A percentile compares a stretch with the other conserved stretches of the same genome.
Conservation (phyloP, 192 early-diverging fungal species). For the Coemansia sp. region DNA sequence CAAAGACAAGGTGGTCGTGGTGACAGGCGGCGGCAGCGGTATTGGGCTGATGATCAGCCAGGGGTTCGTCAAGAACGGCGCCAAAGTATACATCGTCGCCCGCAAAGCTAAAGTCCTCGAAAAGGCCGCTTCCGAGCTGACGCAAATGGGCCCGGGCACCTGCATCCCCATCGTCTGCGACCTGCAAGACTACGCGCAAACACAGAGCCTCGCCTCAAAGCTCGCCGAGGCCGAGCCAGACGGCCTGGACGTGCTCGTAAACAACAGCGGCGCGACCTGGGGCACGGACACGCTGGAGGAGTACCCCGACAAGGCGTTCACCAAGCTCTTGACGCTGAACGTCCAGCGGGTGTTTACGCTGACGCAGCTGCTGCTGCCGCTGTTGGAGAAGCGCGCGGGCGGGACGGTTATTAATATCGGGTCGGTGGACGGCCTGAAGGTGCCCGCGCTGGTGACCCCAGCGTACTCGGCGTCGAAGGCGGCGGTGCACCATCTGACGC, state of each 20-base stretch:
- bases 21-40: constrained; percentile 74
- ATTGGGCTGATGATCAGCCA: constrained; percentile 58
- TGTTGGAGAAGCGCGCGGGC: constrained; percentile 64
- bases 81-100: constrained; percentile 88
- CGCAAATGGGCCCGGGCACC: constrained; percentile 62
- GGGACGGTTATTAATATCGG: constrained; percentile 98
- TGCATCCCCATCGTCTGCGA: constrained; percentile 76
- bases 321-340: constrained; percentile 84
- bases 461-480: constrained; percentile 82
- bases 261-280: constrained; percentile 75
- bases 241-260: constrained; percentile 78
- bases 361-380: constrained; percentile 70
- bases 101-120: constrained; percentile 66
- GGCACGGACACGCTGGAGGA: constrained; percentile 30
- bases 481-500: constrained; percentile 71
- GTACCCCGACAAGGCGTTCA: constrained; percentile 64
- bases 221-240: constrained; percentile 58
- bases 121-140: constrained; percentile 67
- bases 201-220: constrained; percentile 56
- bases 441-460: constrained; percentile 56
- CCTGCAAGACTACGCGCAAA: constrained; percentile 59
- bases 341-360: constrained; percentile 79
- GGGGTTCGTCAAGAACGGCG: constrained; percentile 82
- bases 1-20: constrained; percentile 76
- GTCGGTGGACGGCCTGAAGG: constrained; percentile 64